Base-by-base conservation (phyloP, 805 yeast species). In the Pichia ethanolica region DNA sequence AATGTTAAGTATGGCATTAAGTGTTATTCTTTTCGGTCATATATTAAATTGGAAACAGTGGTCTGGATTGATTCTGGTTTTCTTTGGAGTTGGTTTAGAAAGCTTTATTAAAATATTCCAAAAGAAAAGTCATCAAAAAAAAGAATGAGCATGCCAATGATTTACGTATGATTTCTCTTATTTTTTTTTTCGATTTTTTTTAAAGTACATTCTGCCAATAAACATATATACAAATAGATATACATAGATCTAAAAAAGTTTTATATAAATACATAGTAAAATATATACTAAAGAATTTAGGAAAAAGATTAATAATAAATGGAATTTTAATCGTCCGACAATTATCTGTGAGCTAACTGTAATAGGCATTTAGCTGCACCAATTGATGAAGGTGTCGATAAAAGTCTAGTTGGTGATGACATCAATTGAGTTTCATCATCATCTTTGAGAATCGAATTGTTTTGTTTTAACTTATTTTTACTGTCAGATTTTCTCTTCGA, bases 1-100 rank as follows among this genome's bases (percentile, higher is more conserved):
- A 62, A 91, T 93, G 97, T 71, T 89, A 44, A 89, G 97, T 38
- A 91, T 93, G 98, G 74, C 89, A 35, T 67, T 91, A 47, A 86
- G 96, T 59, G 97, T 93, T 45, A 64, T 88, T 4, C 69, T 91
- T 54, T 91, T 89, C 67, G 91, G 93, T n/a, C 97, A 93, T 63
- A 62, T 65, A 5, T 74, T 93, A 55, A 72, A 69, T 34, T 7
- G 48, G 3, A 66, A 71, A 8, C 98, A 93, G 68, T 86, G 96
- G 89, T 36, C 69, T 0, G 98, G 98, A 0, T 81, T 93, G 6
- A 46, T 65, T 1, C 67, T 86, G 50, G 99, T 93, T 2, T 90
- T 91, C 68, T 78, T 80, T 5, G 97, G 97, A 0, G 86, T 93
- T 49, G 82, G 83, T 0, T 77, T 81, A 58, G 99, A 93, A 66